Evolutionary conservation across 768 basidiomycete genomes (phyloP), one percentile per base, ranked within the genome.

Genomic region (Podaxis mareebaensis): DNA sequence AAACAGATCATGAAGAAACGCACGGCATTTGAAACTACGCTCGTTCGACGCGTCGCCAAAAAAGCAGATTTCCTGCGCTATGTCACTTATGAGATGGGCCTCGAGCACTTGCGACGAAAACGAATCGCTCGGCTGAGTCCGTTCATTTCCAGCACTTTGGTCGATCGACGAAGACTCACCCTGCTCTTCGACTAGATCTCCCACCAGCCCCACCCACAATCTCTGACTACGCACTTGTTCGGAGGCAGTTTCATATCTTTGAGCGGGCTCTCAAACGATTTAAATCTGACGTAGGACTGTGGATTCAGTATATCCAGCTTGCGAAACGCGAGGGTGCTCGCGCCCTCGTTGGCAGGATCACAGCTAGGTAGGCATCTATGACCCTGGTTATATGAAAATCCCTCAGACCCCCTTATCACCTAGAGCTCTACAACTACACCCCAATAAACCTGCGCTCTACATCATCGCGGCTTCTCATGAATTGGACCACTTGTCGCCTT

Each of bases 21-120:
- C 28, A 96, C 93, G 5, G 80, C 78, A 40, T 93, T 92, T 71
- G 95, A 98, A 78, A 89, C 85, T 0, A 84, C 90, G 1, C 85
- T 98, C 52, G 85, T 98, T 7, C 85, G 95, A 44, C 85, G 93
- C 56, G 83, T 92, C 39, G 88, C 93, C 4, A 88, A 90, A 75
- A 96, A 95, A 75, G 80, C 85, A 11, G 95, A 98, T 76, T 97
- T 88, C 76, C 76, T 96, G 72, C 89, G 92, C 30, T 98, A 98
- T 78, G 89, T 86, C n/a, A 83, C 90, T 4, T 97, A 95, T 73
- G 94, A 96, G 77, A 95, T 94, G 87, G 83, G 83, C 11, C 81
- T 97, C 51, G 95, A 97, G 73, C 84, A 87, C 40, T 75, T 97
- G 67, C 79, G 93, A 33, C 80, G 85, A 68, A 93, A 95, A 71